These are phyloP conservation scores for Vanilla planifolia DNA, from an alignment of 106 monocot species.

Conservation along the genomic window DNA sequence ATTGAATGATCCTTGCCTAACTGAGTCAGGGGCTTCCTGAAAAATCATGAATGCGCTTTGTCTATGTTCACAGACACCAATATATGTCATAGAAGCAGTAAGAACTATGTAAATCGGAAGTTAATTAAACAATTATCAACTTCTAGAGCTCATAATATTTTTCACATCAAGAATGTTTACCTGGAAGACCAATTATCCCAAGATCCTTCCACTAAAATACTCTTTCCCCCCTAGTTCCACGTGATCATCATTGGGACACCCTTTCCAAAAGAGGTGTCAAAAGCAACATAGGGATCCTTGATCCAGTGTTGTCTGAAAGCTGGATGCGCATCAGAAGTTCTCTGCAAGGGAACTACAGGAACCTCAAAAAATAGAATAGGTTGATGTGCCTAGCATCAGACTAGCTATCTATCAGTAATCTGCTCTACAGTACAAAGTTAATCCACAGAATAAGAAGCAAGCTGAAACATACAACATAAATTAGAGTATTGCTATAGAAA, in stretches of 20 bases:
- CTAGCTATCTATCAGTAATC: background rate
- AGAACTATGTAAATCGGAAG: background rate
- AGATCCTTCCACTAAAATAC: constrained; percentile 82
- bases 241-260: constrained; percentile 74
- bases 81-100: too few species aligned
- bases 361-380: too few species aligned
- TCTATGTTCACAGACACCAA: too few species aligned
- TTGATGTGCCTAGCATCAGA: background rate
- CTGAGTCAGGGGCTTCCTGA: constrained; percentile 62
- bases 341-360: constrained; percentile 62
- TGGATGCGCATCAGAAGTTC: constrained; percentile 24
- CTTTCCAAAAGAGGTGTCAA: constrained; percentile 33
- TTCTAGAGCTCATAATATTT: background rate
- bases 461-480: too few species aligned
- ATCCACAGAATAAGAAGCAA: too few species aligned
- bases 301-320: constrained; percentile 29
- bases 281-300: constrained; percentile 22
- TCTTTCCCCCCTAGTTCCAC: constrained; percentile 75
- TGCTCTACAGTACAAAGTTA: too few species aligned
- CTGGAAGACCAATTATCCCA: constrained; percentile 96
- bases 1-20: constrained; percentile 82
- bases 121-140: background rate
- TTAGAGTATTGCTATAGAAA: too few species aligned
- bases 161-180: constrained; percentile 19
- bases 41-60: background rate